Evolutionary conservation across 2,329 filamentous ascomycete species (phyloP), one percentile per base, ranked within the genome.

Genomic region (Penicillium brasilianum): DNA sequence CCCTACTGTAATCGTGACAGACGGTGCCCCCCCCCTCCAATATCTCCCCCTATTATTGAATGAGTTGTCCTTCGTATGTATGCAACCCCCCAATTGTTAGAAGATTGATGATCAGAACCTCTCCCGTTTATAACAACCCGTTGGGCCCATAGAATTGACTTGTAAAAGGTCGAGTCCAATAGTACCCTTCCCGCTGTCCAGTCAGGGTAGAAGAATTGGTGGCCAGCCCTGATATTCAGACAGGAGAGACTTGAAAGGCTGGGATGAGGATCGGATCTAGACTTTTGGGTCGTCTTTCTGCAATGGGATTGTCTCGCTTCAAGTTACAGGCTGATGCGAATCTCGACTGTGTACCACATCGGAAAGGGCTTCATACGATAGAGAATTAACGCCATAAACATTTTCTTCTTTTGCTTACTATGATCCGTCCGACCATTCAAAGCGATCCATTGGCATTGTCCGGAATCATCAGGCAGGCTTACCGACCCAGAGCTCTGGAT

Each of bases 101-200:
- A 53, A 61, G 53, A 61, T 62, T 52, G 66, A 68, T 69, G 63
- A 60, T 58, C 64, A 32, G 43, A n/a, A n/a, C n/a, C n/a, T 50
- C 49, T 22, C 39, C 39, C 28, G 16, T 30, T 49, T 49, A 10
- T 46, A 22, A 14, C 6, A n/a, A 48, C 52, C 51, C 43, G 25
- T 25, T 61, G 55, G 34, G 46, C 46, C 55, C 55, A 43, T 46
- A 44, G 9, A 32, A 18, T 25, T 18, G 28, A 49, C 39, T 5
- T 43, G 13, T 11, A 18, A 44, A 41, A 49, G 11, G 14, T 28
- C 36, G 16, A 51, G 55, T 41, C 57, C 58, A 59, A 63, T 63
- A 63, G 54, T 22, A 20, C 43, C 13, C 44, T 10, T 34, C 8
- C 22, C 44, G 34, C 53, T 58, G 34, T 43, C 41, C 14, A 20